Evolutionary conservation across 495 filamentous ascomycete genomes (phyloP), one percentile per base, ranked within the genome.

Genomic region (Hypoxylon fragiforme): DNA sequence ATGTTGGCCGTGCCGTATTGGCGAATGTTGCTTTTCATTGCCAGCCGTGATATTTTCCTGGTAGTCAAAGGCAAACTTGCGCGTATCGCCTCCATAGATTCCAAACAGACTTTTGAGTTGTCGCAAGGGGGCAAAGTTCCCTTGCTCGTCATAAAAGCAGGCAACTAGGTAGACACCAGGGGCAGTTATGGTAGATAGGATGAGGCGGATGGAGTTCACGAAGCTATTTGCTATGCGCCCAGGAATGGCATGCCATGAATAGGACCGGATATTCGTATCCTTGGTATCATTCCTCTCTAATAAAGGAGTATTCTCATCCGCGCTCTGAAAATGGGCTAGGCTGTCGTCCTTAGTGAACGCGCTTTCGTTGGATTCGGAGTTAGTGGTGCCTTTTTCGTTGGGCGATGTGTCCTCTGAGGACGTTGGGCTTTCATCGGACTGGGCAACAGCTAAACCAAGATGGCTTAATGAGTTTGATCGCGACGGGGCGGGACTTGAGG

Each of bases 131-230:
- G 91, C 90, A 67, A 95, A 96, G 21, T 77, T 74, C 24, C 91
- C 91, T 52, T 86, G 70, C 21, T 91, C 85, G 60, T 95, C 84
- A 68, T 87, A 90, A 47, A 97, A 83, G 62, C 79, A 90, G 46
- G 87, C 85, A 41, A 90, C 82, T 12, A 94, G 70, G 73, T 92
- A 97, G 30, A 89, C 75, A 1, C 85, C 88, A 3, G 95, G 92
- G 1, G 85, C 81, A 16, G 85, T 79, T 26, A 97, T 68, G 4
- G 90, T 86, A 41, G 88, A 88, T 13, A 96, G 71, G 37, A 97
- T 77, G 72, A 85, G 88, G 43, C 83, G 80, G 57, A 94, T 75
- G 8, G 84, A 85, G 57, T 86, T 79, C 22, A 88, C 73, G 50
- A 92, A 69, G 40, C 68, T 67, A 32, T 50, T 73, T 19, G 76